phyloP scores from a whole-genome alignment of 257 asterid genomes.

The Solanum sejunctum region DNA sequence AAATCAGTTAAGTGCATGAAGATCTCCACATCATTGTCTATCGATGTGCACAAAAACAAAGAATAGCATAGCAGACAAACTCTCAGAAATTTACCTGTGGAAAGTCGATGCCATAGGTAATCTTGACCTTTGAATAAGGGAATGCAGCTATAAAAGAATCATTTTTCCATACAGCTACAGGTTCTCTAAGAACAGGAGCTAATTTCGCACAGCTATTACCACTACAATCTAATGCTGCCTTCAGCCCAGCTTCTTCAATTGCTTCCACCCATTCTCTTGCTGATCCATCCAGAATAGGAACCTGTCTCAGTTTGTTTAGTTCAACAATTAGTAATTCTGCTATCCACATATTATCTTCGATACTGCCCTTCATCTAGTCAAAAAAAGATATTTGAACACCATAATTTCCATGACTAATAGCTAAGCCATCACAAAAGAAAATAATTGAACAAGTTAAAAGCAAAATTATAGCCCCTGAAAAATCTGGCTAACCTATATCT shows the following conservation, averaged over 20 bases:
- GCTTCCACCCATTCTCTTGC: slow-evolving; percentile 90
- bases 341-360: background rate
- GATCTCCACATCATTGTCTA: background rate
- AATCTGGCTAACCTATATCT: background rate
- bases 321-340: background rate
- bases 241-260: slow-evolving; percentile 56
- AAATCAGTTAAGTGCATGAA: background rate
- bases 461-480: background rate
- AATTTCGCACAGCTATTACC: slow-evolving; percentile 48
- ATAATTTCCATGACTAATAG: background rate
- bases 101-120: slow-evolving; percentile 76
- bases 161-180: slow-evolving; percentile 48
- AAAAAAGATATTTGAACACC: background rate
- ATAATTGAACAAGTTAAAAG: background rate
- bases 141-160: slow-evolving; percentile 76
- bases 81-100: slow-evolving; percentile 37
- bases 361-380: background rate
- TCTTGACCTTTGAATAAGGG: slow-evolving; percentile 42
- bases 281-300: slow-evolving; percentile 95
- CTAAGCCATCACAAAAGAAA: background rate
- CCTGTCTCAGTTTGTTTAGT: slow-evolving; percentile 24
- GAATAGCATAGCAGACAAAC: background rate
- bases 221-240: slow-evolving; percentile 43
- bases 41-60: background rate
- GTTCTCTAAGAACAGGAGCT: slow-evolving; percentile 67